Evolutionary conservation across 805 yeast species (phyloP).

Genomic region (Groenewaldozyma tartarivorans): DNA sequence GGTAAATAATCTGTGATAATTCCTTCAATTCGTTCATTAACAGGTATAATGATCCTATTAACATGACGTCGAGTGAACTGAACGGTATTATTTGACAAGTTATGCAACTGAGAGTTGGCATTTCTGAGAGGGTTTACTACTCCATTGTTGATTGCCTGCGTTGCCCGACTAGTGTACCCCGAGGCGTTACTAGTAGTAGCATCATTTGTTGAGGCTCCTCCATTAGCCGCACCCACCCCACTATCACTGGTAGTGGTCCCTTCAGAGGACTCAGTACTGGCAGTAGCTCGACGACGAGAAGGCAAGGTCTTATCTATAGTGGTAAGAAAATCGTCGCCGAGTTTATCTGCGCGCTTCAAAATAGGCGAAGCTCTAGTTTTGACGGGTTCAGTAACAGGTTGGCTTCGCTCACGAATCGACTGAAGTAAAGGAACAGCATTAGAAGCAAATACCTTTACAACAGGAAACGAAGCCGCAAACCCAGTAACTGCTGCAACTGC

Average conservation of each 20-base stretch:
- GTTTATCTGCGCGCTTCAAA: conserved; percentile 39
- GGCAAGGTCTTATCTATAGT: conserved; percentile 53
- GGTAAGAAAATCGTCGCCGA: conserved; percentile 46
- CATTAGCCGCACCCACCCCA: background rate
- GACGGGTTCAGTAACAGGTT: conserved; percentile 26
- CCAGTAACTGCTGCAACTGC: conserved; percentile 53
- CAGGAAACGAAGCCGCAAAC: conserved; percentile 48
- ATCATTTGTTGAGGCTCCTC: conserved; percentile 20
- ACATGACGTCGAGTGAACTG: conserved; percentile 50
- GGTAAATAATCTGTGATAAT: conserved; percentile 40
- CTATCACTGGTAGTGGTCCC: conserved; percentile 21
- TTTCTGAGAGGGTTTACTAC: conserved; percentile 35
- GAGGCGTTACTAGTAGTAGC: background rate
- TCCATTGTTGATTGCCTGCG: conserved; percentile 34
- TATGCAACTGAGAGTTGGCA: conserved; percentile 37
- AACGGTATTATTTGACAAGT: conserved; percentile 48
- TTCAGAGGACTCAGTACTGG: conserved; percentile 29
- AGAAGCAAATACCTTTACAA: conserved; percentile 47
- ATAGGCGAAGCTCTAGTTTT: conserved; percentile 35
- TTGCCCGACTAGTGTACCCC: conserved; percentile 16
- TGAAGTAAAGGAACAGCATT: conserved; percentile 52
- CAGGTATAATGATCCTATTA: conserved; percentile 54
- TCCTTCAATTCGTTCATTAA: conserved; percentile 45
- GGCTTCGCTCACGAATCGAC: conserved; percentile 26
- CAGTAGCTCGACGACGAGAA: conserved; percentile 40